phyloP scores from a whole-genome alignment of 805 yeast genomes.

The Candida insectorum region DNA sequence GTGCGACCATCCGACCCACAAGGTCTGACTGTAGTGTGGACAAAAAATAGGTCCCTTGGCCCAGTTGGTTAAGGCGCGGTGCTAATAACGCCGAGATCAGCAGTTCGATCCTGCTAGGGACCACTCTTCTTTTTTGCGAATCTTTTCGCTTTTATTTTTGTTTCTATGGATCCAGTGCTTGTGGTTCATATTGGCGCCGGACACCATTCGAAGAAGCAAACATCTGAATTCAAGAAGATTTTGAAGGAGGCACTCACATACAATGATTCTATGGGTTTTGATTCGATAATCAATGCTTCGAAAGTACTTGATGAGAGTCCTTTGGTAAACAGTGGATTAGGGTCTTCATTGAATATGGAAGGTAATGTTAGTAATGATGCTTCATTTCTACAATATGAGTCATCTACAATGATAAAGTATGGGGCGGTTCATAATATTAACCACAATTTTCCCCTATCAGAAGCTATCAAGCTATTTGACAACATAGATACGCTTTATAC shows the following conservation, averaged over 20 bases:
- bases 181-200: slow-evolving; percentile 56
- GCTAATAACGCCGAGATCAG: slow-evolving; percentile 65
- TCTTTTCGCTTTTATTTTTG: neutral
- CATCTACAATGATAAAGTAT: slow-evolving; percentile 6
- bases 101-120: slow-evolving; percentile 89
- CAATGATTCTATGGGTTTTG: neutral
- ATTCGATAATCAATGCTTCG: slow-evolving; percentile 13
- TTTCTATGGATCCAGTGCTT: slow-evolving; percentile 11
- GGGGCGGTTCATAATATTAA: slow-evolving; percentile 18
- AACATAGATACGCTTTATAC: slow-evolving; percentile 20
- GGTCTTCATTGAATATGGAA: slow-evolving; percentile 38
- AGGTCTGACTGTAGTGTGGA: no score
- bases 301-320: slow-evolving; percentile 31
- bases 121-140: slow-evolving; percentile 30
- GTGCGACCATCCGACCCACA: no score
- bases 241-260: slow-evolving; percentile 21
- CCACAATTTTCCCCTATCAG: slow-evolving; percentile 26
- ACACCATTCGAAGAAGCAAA: slow-evolving; percentile 25
- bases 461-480: slow-evolving; percentile 20
- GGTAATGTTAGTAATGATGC: slow-evolving; percentile 48
- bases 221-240: slow-evolving; percentile 22
- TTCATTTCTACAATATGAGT: slow-evolving; percentile 22
- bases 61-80: slow-evolving; percentile 54
- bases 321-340: slow-evolving; percentile 49
- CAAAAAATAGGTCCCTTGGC: slow-evolving; percentile 44